These are phyloP conservation scores for Colletotrichum plurivorum DNA, from an alignment of 2,329 filamentous ascomycete genomes.

Conservation along the genomic window DNA sequence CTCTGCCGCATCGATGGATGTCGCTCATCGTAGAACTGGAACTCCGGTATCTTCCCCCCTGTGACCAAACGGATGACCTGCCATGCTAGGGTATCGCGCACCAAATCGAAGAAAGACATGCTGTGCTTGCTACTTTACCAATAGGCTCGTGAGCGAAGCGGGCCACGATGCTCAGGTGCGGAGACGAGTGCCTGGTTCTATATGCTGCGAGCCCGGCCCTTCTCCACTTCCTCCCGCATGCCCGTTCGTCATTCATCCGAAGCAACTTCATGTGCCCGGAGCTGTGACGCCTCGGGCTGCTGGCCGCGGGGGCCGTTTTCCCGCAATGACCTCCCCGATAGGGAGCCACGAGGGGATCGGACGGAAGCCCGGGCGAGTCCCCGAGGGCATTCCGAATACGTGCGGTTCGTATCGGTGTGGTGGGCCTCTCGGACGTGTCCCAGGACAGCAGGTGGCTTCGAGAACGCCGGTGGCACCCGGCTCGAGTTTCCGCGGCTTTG, in stretches of 20 bases:
- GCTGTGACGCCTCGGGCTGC: not conserved
- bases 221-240: conserved; percentile 16
- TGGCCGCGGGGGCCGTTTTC: conserved; percentile 1
- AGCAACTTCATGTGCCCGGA: not conserved
- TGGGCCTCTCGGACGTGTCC: not conserved
- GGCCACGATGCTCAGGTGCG: not conserved
- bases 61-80: conserved; percentile 23
- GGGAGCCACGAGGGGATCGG: not conserved
- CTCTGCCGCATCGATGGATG: conserved; percentile 25
- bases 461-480: not conserved
- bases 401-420: not conserved
- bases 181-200: not conserved
- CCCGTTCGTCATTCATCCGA: conserved; percentile 22
- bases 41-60: conserved; percentile 16
- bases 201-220: conserved; percentile 16
- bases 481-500: conserved; percentile 10
- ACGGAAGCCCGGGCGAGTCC: conserved; percentile 4
- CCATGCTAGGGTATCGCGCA: conserved; percentile 35
- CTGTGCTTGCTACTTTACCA: not conserved
- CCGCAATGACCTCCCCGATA: conserved; percentile 2
- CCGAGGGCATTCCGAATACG: conserved; percentile 5
- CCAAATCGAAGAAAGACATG: conserved; percentile 31
- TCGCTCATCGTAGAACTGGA: conserved; percentile 35
- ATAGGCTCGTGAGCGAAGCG: no score
- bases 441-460: not conserved